A percentile compares a stretch with the other conserved stretches of the same genome.
Evolutionary conservation across 352 stramenopile species (phyloP).

Genomic region (Pythium pyrilobum): DNA sequence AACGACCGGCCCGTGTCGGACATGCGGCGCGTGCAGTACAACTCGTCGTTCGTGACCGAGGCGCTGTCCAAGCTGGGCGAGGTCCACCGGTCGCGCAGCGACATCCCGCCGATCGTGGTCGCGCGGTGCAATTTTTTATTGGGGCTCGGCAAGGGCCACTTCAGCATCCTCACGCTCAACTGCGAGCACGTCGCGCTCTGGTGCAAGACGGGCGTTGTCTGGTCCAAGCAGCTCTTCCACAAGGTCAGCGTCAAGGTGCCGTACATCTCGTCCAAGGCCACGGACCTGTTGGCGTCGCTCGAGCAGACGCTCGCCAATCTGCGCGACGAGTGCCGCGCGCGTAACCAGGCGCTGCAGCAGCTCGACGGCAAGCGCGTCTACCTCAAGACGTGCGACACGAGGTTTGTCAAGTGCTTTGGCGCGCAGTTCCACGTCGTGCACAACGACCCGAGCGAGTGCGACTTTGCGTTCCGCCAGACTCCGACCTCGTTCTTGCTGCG

Average conservation of each 20-base stretch:
- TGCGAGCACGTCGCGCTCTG: conserved; percentile 74
- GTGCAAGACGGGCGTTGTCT: conserved; percentile 71
- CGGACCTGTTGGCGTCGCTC: conserved; percentile 25
- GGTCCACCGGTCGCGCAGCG: conserved; percentile 49
- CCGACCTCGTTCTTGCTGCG: conserved; percentile 44
- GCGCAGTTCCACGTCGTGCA: conserved; percentile 45
- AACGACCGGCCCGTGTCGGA: conserved; percentile 45
- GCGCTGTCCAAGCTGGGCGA: conserved; percentile 54
- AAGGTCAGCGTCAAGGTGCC: conserved; percentile 39
- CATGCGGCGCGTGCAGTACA: conserved; percentile 75
- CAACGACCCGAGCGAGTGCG: conserved; percentile 52
- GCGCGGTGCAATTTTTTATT: conserved; percentile 64
- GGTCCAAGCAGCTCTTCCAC: conserved; percentile 70
- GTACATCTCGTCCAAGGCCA: conserved; percentile 35
- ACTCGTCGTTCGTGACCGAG: conserved; percentile 58
- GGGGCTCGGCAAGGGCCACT: conserved; percentile 60
- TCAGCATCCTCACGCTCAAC: conserved; percentile 64
- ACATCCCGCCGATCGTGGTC: conserved; percentile 65
- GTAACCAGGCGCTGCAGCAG: conserved; percentile 28
- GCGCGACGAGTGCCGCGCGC: conserved; percentile 21
- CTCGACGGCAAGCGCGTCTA: conserved; percentile 52
- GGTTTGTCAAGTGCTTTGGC: conserved; percentile 55
- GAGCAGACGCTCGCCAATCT: conserved; percentile 30
- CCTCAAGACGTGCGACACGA: conserved; percentile 26
- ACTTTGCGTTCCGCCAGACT: conserved; percentile 55